These are phyloP conservation scores for Neurospora hispaniola DNA, from an alignment of 495 filamentous ascomycete genomes.

Conservation along the genomic window DNA sequence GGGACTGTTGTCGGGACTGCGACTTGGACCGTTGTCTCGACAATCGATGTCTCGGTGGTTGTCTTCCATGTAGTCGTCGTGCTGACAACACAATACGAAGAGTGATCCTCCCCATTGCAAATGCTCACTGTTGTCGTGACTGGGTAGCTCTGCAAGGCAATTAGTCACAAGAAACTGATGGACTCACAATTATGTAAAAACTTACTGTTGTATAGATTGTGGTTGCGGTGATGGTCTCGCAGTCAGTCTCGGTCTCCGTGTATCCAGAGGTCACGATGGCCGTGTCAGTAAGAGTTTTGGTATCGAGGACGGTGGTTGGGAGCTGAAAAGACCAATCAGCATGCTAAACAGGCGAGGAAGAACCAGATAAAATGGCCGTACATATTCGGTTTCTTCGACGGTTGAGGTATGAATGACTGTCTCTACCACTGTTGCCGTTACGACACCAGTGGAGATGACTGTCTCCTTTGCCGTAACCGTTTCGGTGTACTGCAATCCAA, in stretches of 20 bases:
- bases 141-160: slow-evolving; percentile 7
- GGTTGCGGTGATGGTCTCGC: slow-evolving; percentile 10
- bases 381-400: slow-evolving; percentile 1
- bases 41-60: slow-evolving; percentile 11
- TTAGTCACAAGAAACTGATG: slow-evolving; percentile 2
- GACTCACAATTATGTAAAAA: background rate
- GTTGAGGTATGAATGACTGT: background rate
- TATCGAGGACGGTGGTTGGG: background rate
- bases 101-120: slow-evolving; percentile 8
- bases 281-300: slow-evolving; percentile 4
- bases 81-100: slow-evolving; percentile 11
- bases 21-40: background rate
- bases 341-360: background rate
- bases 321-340: background rate
- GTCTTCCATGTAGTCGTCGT: slow-evolving; percentile 18
- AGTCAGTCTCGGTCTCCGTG: slow-evolving; percentile 14
- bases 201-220: slow-evolving; percentile 14
- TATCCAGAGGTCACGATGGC: slow-evolving; percentile 2
- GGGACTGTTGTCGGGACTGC: slow-evolving; percentile 2
- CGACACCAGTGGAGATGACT: background rate
- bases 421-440: slow-evolving; percentile 2
- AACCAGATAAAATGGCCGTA: background rate
- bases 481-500: background rate
- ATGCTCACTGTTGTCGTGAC: slow-evolving; percentile 13
- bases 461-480: background rate